These are phyloP conservation scores for Theileria sp. DNA, from an alignment of 169 alveolate species.

Conservation along the genomic window DNA sequence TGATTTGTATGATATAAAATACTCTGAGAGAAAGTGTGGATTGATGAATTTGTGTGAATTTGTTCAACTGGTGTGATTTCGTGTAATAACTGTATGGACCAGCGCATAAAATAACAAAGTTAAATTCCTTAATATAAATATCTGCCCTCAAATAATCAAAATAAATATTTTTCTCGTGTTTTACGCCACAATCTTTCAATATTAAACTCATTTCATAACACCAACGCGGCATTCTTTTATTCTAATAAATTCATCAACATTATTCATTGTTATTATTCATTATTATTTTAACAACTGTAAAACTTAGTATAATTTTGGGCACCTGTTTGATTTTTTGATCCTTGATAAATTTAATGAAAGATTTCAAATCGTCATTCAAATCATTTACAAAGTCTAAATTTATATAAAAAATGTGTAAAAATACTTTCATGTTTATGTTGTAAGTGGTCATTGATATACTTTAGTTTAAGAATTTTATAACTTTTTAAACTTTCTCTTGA, in stretches of 20 bases:
- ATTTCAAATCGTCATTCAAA: conserved; percentile 56
- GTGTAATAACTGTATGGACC: conserved; percentile 80
- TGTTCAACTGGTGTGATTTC: conserved; percentile 54
- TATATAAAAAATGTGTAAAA: neutral
- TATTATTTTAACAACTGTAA: neutral
- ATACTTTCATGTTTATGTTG: conserved; percentile 51
- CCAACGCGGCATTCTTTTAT: conserved; percentile 71
- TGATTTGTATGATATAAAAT: neutral
- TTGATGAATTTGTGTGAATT: conserved; percentile 41
- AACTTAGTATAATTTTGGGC: neutral
- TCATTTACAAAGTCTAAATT: conserved; percentile 33
- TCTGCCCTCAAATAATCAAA: conserved; percentile 73
- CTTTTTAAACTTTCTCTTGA: conserved; percentile 61
- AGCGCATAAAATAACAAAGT: conserved; percentile 68
- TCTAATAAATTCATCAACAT: conserved; percentile 7
- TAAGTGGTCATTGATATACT: conserved; percentile 69
- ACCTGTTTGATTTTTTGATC: conserved; percentile 61
- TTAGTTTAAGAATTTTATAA: conserved; percentile 70
- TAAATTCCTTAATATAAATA: conserved; percentile 64
- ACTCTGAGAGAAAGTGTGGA: conserved; percentile 50
- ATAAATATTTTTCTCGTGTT: conserved; percentile 63
- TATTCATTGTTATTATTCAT: neutral
- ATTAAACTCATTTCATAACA: conserved; percentile 65
- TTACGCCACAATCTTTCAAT: conserved; percentile 52
- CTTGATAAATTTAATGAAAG: conserved; percentile 46